Conservation (phyloP, 768 basidiomycete species). For the Rhodotorula diobovata region DNA sequence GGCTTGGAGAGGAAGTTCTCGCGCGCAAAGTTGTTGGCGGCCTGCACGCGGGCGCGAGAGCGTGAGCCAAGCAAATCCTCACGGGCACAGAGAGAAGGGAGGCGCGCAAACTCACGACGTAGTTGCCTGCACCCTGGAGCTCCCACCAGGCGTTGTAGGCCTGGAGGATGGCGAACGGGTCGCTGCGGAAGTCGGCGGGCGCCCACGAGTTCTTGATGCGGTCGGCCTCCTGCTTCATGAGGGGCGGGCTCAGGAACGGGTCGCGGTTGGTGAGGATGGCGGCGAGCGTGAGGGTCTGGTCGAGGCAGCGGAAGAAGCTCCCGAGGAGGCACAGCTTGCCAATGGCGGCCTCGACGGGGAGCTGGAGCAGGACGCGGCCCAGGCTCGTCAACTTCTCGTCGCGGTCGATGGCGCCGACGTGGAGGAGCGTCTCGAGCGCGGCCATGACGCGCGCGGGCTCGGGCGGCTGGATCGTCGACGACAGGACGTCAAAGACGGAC, state of each 20-base stretch:
- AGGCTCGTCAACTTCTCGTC: conserved; percentile 75
- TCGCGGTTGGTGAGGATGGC: conserved; percentile 84
- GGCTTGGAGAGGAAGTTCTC: conserved; percentile 86
- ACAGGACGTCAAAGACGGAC: conserved; percentile 79
- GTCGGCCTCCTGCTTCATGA: conserved; percentile 65
- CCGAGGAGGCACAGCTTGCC: conserved; percentile 85
- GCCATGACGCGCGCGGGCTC: conserved; percentile 66
- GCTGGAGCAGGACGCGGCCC: conserved; percentile 77
- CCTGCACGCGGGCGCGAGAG: neutral
- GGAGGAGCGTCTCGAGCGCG: conserved; percentile 71
- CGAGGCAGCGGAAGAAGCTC: conserved; percentile 82
- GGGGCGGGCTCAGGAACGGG: conserved; percentile 73
- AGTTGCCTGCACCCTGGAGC: conserved; percentile 64
- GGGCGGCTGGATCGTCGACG: conserved; percentile 83
- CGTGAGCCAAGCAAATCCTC: no score
- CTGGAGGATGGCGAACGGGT: conserved; percentile 68
- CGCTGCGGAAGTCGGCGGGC: conserved; percentile 68
- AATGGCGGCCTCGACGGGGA: conserved; percentile 85
- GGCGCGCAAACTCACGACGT: conserved; percentile 44
- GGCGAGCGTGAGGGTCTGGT: conserved; percentile 65
- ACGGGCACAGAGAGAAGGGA: neutral
- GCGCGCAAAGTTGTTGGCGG: conserved; percentile 69
- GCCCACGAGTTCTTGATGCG: conserved; percentile 73
- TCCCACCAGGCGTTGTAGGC: conserved; percentile 80
- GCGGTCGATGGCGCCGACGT: conserved; percentile 79